phyloP scores from a whole-genome alignment of 148 eudicot genomes.

The Drosera capensis region DNA sequence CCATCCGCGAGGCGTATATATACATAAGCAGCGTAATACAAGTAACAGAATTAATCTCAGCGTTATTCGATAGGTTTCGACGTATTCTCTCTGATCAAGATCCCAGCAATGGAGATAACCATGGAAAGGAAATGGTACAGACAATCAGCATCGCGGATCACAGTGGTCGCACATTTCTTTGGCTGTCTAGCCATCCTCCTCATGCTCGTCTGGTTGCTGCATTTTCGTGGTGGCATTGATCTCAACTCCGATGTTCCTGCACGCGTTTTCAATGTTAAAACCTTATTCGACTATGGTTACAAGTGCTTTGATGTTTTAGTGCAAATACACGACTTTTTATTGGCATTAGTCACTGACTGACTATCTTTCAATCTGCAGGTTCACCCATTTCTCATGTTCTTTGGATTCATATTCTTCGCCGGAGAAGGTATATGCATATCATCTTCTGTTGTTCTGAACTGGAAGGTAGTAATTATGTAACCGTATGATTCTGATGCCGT shows the following conservation, averaged over 20 bases:
- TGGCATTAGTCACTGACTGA: background rate
- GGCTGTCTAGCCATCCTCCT: slow-evolving; percentile 35
- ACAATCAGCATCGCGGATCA: slow-evolving; percentile 26
- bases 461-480: background rate
- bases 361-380: slow-evolving; percentile 26
- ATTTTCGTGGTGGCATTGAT: slow-evolving; percentile 55
- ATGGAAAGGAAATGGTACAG: slow-evolving; percentile 15
- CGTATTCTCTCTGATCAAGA: no score
- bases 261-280: no score
- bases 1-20: no score
- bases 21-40: no score
- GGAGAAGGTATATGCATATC: slow-evolving; percentile 43
- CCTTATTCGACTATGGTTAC: no score
- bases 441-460: background rate
- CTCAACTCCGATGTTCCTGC: slow-evolving; percentile 30
- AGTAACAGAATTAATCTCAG: no score
- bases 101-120: background rate
- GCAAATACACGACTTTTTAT: background rate
- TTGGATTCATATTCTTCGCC: slow-evolving; percentile 61
- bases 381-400: slow-evolving; percentile 79
- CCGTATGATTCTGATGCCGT: background rate
- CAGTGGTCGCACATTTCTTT: slow-evolving; percentile 46
- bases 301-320: background rate
- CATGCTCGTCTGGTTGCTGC: slow-evolving; percentile 69
- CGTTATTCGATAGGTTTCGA: no score